Evolutionary conservation across 768 basidiomycete genomes (phyloP).

Genomic region (Rhodotorula babjevae): DNA sequence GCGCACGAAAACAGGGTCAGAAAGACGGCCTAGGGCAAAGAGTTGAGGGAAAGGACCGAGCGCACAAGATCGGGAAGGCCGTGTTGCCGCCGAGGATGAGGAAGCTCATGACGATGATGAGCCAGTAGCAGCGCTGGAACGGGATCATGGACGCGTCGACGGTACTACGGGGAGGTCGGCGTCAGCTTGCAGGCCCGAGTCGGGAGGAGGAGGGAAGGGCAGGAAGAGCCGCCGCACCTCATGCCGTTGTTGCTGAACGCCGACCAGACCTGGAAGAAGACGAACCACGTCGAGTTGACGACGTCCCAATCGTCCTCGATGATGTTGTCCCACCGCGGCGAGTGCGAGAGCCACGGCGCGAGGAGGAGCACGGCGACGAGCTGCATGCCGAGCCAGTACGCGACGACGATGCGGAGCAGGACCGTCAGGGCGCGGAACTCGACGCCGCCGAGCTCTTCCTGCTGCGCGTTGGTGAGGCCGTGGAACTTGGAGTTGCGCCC

Average conservation of each 20-base stretch:
- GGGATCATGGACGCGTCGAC: constrained; percentile 83
- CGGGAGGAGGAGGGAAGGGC: not conserved
- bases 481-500: constrained; percentile 47
- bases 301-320: constrained; percentile 33
- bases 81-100: constrained; percentile 89
- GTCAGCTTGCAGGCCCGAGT: accelerated
- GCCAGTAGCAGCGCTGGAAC: constrained; percentile 59
- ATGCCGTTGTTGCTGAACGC: constrained; percentile 69
- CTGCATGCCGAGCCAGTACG: constrained; percentile 69
- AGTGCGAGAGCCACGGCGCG: constrained; percentile 70
- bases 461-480: constrained; percentile 66
- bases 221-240: constrained; percentile 21
- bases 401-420: constrained; percentile 39
- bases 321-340: constrained; percentile 30
- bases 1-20: not conserved
- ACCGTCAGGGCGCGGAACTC: constrained; percentile 61
- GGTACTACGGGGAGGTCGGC: constrained; percentile 27
- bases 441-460: constrained; percentile 87
- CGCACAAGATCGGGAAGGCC: constrained; percentile 64
- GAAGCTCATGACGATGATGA: constrained; percentile 58
- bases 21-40: not conserved
- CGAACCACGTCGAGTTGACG: constrained; percentile 51
- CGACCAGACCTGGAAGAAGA: constrained; percentile 34
- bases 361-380: constrained; percentile 66
- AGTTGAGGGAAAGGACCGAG: no score